Percentiles rank a stretch among this genome's conserved stretches.
These are phyloP conservation scores for Pelargonium fulgidum DNA, from an alignment of 441 rosid species.

Conservation along the genomic window DNA sequence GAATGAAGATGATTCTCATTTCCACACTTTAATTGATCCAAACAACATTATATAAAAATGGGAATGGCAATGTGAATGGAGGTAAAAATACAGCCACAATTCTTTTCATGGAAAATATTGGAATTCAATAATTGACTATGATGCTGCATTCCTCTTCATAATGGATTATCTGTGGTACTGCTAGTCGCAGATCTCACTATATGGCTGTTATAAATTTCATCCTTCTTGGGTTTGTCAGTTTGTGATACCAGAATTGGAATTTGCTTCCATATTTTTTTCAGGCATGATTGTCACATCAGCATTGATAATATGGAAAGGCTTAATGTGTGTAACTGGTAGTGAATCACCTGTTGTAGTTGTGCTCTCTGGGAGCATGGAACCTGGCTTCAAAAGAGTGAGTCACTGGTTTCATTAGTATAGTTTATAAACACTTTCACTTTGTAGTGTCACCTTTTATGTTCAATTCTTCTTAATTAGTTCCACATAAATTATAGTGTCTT, in stretches of 20 bases:
- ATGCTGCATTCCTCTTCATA: not conserved
- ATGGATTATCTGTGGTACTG: not conserved
- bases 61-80: too few species aligned
- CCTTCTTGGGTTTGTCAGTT: not conserved
- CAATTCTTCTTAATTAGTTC: not conserved
- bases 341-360: conserved; percentile 85
- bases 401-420: not conserved
- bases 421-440: not conserved
- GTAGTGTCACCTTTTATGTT: not conserved
- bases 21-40: too few species aligned
- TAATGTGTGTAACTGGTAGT: conserved; percentile 66
- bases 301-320: conserved; percentile 69
- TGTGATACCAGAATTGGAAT: not conserved
- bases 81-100: not conserved
- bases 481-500: not conserved
- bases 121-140: not conserved
- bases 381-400: conserved; percentile 71
- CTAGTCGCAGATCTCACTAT: not conserved
- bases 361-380: conserved; percentile 88
- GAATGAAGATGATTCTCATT: too few species aligned
- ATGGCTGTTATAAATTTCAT: not conserved
- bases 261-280: conserved; percentile 16
- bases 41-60: too few species aligned
- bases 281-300: conserved; percentile 71
- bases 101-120: not conserved